These are phyloP conservation scores for Baorangia bicolor DNA, from an alignment of 768 basidiomycete genomes.

Conservation along the genomic window DNA sequence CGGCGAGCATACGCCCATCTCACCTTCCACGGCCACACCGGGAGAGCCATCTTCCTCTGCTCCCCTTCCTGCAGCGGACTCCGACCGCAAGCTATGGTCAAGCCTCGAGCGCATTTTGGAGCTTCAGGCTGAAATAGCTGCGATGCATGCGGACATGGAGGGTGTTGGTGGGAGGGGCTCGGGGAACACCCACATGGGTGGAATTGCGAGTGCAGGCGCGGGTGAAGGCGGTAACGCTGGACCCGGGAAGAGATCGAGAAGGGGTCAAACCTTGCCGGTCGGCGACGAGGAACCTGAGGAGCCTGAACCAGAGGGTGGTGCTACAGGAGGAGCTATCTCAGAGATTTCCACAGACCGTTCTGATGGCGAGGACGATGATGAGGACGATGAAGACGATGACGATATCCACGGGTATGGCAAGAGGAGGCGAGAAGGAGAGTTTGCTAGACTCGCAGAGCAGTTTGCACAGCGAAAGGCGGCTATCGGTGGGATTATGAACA, in stretches of 20 bases:
- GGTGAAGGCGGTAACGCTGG: slow-evolving; percentile 16
- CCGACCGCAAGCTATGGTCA: slow-evolving; percentile 62
- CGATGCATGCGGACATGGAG: slow-evolving; percentile 77
- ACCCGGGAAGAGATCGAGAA: slow-evolving; percentile 21
- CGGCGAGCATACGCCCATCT: slow-evolving; percentile 15
- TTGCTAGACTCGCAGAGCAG: slow-evolving; percentile 62
- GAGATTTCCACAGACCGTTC: slow-evolving; percentile 26
- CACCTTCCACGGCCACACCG: slow-evolving; percentile 5
- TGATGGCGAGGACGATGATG: slow-evolving; percentile 38
- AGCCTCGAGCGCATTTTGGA: slow-evolving; percentile 69
- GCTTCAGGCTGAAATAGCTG: slow-evolving; percentile 68
- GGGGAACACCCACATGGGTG: slow-evolving; percentile 9
- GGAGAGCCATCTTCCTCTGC: slow-evolving; percentile 1
- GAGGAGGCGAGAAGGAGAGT: slow-evolving; percentile 63
- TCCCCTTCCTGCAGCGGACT: slow-evolving; percentile 17
- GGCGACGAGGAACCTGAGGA: slow-evolving; percentile 28
- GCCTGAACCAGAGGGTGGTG: slow-evolving; percentile 7
- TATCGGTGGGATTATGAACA: slow-evolving; percentile 71
- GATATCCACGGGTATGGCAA: slow-evolving; percentile 57
- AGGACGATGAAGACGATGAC: slow-evolving; percentile 34
- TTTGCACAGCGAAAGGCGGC: slow-evolving; percentile 69
- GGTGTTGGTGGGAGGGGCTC: slow-evolving; percentile 36
- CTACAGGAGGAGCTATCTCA: slow-evolving; percentile 16
- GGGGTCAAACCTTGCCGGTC: slow-evolving; percentile 38
- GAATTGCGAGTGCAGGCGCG: background rate